Evolutionary conservation across 495 filamentous ascomycete genomes (phyloP).

Genomic region (Corynascus novoguineensis): DNA sequence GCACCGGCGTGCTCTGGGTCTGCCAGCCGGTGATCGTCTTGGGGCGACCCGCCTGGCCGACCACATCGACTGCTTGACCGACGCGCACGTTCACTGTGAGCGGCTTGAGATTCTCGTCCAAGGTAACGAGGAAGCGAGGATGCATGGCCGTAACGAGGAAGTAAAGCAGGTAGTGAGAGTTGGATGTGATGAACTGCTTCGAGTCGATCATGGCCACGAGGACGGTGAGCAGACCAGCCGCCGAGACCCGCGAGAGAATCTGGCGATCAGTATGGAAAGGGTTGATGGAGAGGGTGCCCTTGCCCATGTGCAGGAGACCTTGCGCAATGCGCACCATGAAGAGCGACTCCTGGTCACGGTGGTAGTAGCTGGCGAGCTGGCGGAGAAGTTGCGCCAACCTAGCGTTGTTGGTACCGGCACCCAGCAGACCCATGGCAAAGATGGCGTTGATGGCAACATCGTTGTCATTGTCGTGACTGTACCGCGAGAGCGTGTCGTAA

Average conservation of each 20-base stretch:
- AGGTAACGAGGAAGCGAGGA: constrained; percentile 89
- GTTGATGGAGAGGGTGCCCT: constrained; percentile 90
- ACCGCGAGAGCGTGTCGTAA: constrained; percentile 96
- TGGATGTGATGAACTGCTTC: constrained; percentile 85
- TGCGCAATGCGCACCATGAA: constrained; percentile 99
- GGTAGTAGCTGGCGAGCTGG: constrained; percentile 96
- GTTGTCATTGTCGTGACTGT: constrained; percentile 98
- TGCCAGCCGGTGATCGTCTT: constrained; percentile 99
- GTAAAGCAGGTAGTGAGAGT: constrained; percentile 93
- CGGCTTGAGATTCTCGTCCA: constrained; percentile 91
- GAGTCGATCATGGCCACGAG: constrained; percentile 89
- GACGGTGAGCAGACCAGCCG: constrained; percentile 84
- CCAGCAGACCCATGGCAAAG: constrained; percentile 96
- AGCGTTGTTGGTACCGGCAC: constrained; percentile 97
- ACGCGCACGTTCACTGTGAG: constrained; percentile 94
- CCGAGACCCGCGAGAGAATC: constrained; percentile 84
- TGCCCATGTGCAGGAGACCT: constrained; percentile 97
- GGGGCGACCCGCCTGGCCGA: constrained; percentile 91
- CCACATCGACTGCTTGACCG: constrained; percentile 95
- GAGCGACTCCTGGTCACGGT: constrained; percentile 86
- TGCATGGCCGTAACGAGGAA: constrained; percentile 97
- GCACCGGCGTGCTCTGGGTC: constrained; percentile 94
- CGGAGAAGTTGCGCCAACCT: constrained; percentile 89
- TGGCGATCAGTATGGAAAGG: constrained; percentile 98
- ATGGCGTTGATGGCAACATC: constrained; percentile 98